Conservation (phyloP, 805 yeast genomes). For the Candida pseudoglaebosa region DNA sequence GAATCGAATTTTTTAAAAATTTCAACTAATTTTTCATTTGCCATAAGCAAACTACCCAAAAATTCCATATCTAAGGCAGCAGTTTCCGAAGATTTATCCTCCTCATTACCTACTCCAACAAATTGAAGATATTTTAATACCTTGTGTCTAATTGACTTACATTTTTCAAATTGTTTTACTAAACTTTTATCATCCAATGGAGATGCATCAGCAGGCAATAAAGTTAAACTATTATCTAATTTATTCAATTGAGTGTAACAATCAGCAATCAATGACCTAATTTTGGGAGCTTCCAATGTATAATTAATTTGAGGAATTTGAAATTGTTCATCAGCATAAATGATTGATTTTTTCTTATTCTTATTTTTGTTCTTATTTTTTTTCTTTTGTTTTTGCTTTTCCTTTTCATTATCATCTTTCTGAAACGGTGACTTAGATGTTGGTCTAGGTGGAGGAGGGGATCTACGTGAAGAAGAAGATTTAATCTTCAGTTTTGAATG, state of each 20-base stretch:
- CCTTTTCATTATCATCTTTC: neutral
- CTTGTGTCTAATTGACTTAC: conserved; percentile 71
- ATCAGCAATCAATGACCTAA: conserved; percentile 64
- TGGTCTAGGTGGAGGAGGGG: conserved; percentile 25
- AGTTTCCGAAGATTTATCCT: conserved; percentile 23
- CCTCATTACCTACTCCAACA: conserved; percentile 52
- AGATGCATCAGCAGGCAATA: conserved; percentile 43
- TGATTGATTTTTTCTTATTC: conserved; percentile 12
- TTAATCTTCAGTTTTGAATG: too few relatives aligned
- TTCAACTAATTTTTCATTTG: conserved; percentile 84
- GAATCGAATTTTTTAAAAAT: conserved; percentile 69
- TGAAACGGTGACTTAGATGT: conserved; percentile 18
- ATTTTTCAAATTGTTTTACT: conserved; percentile 65
- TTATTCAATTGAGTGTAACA: conserved; percentile 72
- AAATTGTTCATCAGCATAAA: conserved; percentile 47
- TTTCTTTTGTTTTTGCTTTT: conserved; percentile 10
- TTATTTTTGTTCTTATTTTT: conserved; percentile 14
- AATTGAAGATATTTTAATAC: conserved; percentile 79
- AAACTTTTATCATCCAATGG: conserved; percentile 64
- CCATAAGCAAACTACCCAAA: conserved; percentile 80
- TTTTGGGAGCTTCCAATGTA: conserved; percentile 67
- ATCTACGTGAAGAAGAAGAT: too few relatives aligned
- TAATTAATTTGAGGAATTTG: conserved; percentile 67
- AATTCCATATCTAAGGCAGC: conserved; percentile 63
- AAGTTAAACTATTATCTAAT: conserved; percentile 47